Conservation (phyloP, 2,329 filamentous ascomycete genomes). For the Raffaelea arxii region DNA sequence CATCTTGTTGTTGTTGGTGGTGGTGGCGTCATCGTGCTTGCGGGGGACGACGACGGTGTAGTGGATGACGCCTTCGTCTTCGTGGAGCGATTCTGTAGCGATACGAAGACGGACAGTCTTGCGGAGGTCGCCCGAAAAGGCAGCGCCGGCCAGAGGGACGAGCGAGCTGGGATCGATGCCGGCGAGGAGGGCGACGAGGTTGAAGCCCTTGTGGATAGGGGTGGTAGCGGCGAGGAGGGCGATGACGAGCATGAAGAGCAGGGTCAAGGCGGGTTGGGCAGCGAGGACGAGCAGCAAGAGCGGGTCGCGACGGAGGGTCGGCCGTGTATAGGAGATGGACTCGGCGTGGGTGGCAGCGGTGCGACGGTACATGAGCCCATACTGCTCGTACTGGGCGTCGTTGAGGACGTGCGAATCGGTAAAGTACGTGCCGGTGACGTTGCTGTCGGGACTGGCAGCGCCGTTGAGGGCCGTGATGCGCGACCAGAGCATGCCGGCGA, state of each 20-base stretch:
- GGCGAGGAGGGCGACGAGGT: neutral
- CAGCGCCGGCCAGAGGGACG: neutral
- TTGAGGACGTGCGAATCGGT: no score
- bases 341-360: no score
- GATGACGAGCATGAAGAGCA: neutral
- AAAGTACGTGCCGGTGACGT: neutral
- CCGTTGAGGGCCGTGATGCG: neutral
- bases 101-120: neutral
- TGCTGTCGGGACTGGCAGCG: neutral
- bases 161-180: neutral
- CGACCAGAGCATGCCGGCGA: neutral
- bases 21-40: no score
- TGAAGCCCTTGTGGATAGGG: neutral
- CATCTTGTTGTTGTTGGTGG: no score
- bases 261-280: neutral
- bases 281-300: neutral
- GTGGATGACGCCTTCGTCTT: neutral
- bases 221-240: neutral
- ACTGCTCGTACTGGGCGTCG: neutral
- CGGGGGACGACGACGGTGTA: neutral
- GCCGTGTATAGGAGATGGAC: neutral
- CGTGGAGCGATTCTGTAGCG: neutral
- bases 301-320: neutral
- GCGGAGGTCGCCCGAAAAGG: neutral
- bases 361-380: neutral